phyloP scores from a whole-genome alignment of 2,329 filamentous ascomycete genomes.

The Colletotrichum higginsianum region DNA sequence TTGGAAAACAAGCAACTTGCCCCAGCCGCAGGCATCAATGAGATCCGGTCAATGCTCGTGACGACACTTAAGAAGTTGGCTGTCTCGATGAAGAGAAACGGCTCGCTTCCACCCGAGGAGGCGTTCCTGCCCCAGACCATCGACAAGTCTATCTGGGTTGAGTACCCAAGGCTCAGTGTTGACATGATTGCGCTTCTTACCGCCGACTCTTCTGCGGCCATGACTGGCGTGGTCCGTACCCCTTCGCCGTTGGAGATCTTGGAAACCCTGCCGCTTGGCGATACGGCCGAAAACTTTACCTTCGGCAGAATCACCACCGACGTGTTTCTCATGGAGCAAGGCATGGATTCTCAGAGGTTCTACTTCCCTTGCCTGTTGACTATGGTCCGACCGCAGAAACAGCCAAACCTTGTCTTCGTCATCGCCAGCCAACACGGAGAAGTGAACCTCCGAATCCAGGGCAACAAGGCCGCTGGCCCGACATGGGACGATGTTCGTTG shows the following conservation, averaged over 20 bases:
- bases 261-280: conserved; percentile 82
- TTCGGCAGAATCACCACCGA: conserved; percentile 85
- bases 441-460: conserved; percentile 81
- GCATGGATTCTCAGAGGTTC: conserved; percentile 76
- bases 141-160: conserved; percentile 86
- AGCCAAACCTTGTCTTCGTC: conserved; percentile 79
- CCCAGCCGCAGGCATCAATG: conserved; percentile 63
- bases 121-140: conserved; percentile 81
- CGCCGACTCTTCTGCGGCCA: conserved; percentile 68
- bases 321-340: conserved; percentile 81
- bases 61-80: conserved; percentile 81
- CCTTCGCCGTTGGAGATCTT: conserved; percentile 68
- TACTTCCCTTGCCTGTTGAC: conserved; percentile 83
- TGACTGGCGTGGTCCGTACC: conserved; percentile 64
- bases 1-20: conserved; percentile 58
- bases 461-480: conserved; percentile 76
- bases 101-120: conserved; percentile 80
- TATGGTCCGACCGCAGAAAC: conserved; percentile 78
- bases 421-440: conserved; percentile 86
- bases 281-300: conserved; percentile 80
- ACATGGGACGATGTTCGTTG: conserved; percentile 88
- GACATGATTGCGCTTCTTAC: conserved; percentile 81
- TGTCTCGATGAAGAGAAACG: conserved; percentile 87
- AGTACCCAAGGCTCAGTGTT: conserved; percentile 81
- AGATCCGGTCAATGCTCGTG: conserved; percentile 69